Percentiles rank a stretch among this genome's conserved stretches.
Evolutionary conservation across 2,329 filamentous ascomycete genomes (phyloP).

Genomic region (Cladosporium halotolerans): DNA sequence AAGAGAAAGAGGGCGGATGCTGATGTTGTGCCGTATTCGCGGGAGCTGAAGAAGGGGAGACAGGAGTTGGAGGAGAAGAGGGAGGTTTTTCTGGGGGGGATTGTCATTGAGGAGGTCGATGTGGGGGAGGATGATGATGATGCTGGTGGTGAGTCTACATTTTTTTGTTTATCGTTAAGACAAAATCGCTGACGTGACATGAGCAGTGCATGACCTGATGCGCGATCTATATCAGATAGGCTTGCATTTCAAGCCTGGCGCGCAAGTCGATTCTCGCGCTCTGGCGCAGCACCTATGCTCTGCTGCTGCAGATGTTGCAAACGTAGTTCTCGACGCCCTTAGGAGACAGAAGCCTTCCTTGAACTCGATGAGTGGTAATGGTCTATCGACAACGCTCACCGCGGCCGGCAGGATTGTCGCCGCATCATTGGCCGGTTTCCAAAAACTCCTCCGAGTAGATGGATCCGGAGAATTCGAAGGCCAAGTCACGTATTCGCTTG

Average conservation of each 20-base stretch:
- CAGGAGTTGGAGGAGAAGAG: slow-evolving; percentile 13
- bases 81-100: not conserved
- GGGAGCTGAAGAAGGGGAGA: slow-evolving; percentile 21
- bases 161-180: not conserved
- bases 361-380: not conserved
- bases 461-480: slow-evolving; percentile 15
- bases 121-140: slow-evolving; percentile 1
- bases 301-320: not conserved
- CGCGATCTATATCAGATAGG: slow-evolving; percentile 25
- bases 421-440: slow-evolving; percentile 20
- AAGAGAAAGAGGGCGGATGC: slow-evolving; percentile 27
- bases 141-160: not conserved
- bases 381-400: slow-evolving; percentile 17
- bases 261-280: slow-evolving; percentile 13
- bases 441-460: slow-evolving; percentile 16
- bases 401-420: slow-evolving; percentile 19
- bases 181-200: not conserved
- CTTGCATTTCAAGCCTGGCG: slow-evolving; percentile 17
- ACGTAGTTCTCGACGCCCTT: not conserved
- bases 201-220: slow-evolving; percentile 20
- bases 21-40: slow-evolving; percentile 20
- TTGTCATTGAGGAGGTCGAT: slow-evolving; percentile 7
- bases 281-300: not conserved
- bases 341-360: not conserved
- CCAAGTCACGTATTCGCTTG: slow-evolving; percentile 23